Evolutionary conservation across 129 eudicot genomes (phyloP).

Genomic region (Daucus carota): DNA sequence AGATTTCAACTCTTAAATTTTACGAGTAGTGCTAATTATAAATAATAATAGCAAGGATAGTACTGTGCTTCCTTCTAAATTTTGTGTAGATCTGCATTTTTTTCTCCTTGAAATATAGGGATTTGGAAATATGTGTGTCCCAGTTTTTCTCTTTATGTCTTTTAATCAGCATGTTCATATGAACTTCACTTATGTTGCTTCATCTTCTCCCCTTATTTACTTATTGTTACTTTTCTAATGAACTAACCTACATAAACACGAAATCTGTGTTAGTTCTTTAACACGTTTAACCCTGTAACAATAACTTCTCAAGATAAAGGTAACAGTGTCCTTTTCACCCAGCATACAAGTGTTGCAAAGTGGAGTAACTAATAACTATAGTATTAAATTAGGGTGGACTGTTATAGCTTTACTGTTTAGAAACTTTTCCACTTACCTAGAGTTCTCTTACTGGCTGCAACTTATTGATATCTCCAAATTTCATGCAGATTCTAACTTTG

Average conservation of each 20-base stretch:
- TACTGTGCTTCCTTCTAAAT: background rate
- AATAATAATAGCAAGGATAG: background rate
- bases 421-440: background rate
- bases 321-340: background rate
- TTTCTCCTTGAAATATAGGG: background rate
- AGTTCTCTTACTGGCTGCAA: background rate
- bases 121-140: background rate
- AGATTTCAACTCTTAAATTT: background rate
- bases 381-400: background rate
- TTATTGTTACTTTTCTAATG: too few relatives aligned
- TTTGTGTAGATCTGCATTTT: background rate
- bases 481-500: conserved; percentile 17
- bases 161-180: background rate
- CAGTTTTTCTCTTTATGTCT: background rate
- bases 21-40: background rate
- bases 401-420: background rate
- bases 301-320: background rate
- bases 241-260: background rate
- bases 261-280: too few relatives aligned
- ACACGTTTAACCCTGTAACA: background rate
- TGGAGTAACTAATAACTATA: too few relatives aligned
- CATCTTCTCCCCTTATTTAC: too few relatives aligned
- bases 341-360: background rate
- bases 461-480: background rate
- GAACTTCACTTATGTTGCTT: background rate